Evolutionary conservation across 768 basidiomycete species (phyloP).

Genomic region (Lactarius psammicola): DNA sequence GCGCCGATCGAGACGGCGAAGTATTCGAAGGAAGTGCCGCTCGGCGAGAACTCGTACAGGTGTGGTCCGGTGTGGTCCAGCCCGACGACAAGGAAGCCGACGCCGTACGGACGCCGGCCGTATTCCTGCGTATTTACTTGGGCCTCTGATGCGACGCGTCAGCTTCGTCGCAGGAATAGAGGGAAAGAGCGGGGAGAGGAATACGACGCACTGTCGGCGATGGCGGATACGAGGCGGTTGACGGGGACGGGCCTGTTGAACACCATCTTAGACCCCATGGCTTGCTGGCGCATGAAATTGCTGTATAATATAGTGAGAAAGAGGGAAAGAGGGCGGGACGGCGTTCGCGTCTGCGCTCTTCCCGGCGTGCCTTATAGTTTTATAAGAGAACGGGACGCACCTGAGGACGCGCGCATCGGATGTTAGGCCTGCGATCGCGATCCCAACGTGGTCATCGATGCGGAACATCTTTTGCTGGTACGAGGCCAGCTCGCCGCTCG

Average conservation of each 20-base stretch:
- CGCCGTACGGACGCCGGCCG: slow-evolving; percentile 93
- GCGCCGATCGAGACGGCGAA: slow-evolving; percentile 99
- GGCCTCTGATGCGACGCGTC: not conserved
- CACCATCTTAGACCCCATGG: slow-evolving; percentile 91
- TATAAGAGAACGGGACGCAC: slow-evolving; percentile 44
- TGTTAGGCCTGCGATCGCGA: slow-evolving; percentile 98
- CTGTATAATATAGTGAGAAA: slow-evolving; percentile 42
- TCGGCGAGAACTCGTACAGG: slow-evolving; percentile 97
- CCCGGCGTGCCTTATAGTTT: not conserved
- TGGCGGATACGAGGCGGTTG: slow-evolving; percentile 86
- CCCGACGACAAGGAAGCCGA: slow-evolving; percentile 97
- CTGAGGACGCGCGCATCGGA: slow-evolving; percentile 97
- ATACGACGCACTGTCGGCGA: slow-evolving; percentile 95
- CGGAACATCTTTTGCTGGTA: slow-evolving; percentile 99
- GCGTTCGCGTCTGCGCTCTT: no score
- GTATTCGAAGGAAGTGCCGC: slow-evolving; percentile 96
- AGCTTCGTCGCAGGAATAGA: not conserved
- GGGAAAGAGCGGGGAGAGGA: not conserved
- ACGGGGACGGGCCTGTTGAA: slow-evolving; percentile 96
- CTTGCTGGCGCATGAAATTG: slow-evolving; percentile 99
- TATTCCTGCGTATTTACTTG: not conserved
- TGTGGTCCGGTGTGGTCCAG: slow-evolving; percentile 96
- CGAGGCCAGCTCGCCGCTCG: slow-evolving; percentile 96
- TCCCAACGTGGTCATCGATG: slow-evolving; percentile 98
- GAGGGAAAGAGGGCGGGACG: no score